These are phyloP conservation scores for Lomentospora prolificans DNA, from an alignment of 2,329 filamentous ascomycete genomes.

Conservation along the genomic window DNA sequence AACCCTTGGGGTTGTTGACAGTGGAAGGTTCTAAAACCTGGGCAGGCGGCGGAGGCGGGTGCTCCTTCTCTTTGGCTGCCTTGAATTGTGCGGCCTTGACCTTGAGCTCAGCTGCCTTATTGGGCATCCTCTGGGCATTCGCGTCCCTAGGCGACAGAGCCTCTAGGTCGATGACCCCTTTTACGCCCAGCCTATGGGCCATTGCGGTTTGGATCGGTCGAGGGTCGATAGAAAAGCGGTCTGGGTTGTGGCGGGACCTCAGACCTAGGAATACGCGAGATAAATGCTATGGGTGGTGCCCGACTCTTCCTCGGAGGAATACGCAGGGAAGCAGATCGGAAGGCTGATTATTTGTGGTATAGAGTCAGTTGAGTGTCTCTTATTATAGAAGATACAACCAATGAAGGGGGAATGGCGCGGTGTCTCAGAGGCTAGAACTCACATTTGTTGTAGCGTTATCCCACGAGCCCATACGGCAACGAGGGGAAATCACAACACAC, in stretches of 20 bases:
- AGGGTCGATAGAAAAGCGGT: not conserved
- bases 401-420: not conserved
- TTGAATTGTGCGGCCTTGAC: slow-evolving; percentile 43
- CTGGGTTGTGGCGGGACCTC: not conserved
- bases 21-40: slow-evolving; percentile 55
- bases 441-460: not conserved
- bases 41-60: slow-evolving; percentile 53
- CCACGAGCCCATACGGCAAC: not conserved
- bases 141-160: slow-evolving; percentile 55
- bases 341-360: not conserved
- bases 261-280: not conserved
- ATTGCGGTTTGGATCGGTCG: slow-evolving; percentile 18
- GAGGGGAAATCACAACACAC: not conserved
- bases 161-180: slow-evolving; percentile 47
- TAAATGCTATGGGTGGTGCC: not conserved
- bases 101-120: slow-evolving; percentile 34
- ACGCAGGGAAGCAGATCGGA: not conserved
- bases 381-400: not conserved
- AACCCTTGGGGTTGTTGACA: slow-evolving; percentile 57
- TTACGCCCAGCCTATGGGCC: slow-evolving; percentile 38
- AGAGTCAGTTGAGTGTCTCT: not conserved
- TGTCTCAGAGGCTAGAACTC: not conserved
- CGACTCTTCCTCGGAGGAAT: not conserved
- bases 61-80: slow-evolving; percentile 54
- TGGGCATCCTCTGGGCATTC: slow-evolving; percentile 46